These are phyloP conservation scores for Aspergillus awamori DNA, from an alignment of 2,329 filamentous ascomycete species.

Conservation along the genomic window DNA sequence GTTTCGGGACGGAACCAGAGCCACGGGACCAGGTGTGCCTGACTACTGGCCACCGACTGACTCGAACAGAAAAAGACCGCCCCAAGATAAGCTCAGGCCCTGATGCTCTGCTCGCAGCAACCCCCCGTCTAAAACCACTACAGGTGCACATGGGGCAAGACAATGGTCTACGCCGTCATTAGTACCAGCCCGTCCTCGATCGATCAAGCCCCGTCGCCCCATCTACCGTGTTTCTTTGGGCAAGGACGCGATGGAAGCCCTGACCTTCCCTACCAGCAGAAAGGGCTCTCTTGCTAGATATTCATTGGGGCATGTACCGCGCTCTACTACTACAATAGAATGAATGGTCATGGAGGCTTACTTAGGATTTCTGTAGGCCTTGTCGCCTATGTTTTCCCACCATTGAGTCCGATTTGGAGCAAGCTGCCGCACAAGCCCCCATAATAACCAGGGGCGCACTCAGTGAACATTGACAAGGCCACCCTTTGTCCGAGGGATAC, in stretches of 20 bases:
- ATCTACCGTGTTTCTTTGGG: not conserved
- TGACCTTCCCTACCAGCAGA: not conserved
- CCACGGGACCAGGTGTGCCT: slow-evolving; percentile 23
- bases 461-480: not conserved
- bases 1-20: slow-evolving; percentile 29
- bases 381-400: not conserved
- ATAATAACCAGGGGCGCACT: not conserved
- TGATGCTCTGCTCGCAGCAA: not conserved
- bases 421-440: not conserved
- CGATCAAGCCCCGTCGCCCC: not conserved
- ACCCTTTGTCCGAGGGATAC: not conserved
- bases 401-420: not conserved
- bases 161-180: not conserved
- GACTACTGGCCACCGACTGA: slow-evolving; percentile 12
- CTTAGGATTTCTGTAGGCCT: not conserved
- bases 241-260: not conserved
- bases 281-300: not conserved
- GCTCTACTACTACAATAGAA: not conserved
- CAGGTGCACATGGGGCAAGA: not conserved
- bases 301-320: not conserved
- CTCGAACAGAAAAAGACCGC: slow-evolving; percentile 3
- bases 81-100: not conserved
- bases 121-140: not conserved
- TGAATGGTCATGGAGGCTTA: not conserved
- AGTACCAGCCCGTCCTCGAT: not conserved